These are phyloP conservation scores for Heterobasidion annosum DNA, from an alignment of 1,284 basidiomycete genomes.

Conservation along the genomic window DNA sequence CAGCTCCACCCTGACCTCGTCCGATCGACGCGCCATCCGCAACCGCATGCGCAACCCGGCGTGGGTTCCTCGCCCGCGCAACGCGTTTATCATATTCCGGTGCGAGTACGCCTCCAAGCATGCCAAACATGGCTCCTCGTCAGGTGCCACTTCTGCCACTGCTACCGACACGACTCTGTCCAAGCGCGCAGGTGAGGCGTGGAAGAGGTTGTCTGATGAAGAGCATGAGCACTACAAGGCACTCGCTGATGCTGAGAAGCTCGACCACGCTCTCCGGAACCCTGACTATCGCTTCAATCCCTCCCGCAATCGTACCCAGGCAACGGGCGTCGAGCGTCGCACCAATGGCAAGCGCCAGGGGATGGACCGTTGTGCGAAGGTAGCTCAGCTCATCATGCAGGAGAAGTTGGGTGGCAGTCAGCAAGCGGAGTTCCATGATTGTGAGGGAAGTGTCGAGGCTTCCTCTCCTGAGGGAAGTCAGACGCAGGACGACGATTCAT, in stretches of 20 bases:
- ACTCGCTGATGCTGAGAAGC: constrained; percentile 41
- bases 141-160: constrained; percentile 10
- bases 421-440: background rate
- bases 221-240: constrained; percentile 40
- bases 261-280: constrained; percentile 41
- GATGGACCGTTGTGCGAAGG: background rate
- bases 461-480: background rate
- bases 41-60: constrained; percentile 34
- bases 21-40: constrained; percentile 13
- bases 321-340: background rate
- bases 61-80: constrained; percentile 78
- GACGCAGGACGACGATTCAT: no score
- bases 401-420: background rate
- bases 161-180: constrained; percentile 38
- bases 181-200: constrained; percentile 52
- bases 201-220: constrained; percentile 36
- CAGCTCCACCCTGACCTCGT: constrained; percentile 8
- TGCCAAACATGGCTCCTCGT: constrained; percentile 13
- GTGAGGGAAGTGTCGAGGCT: background rate
- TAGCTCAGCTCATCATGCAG: background rate
- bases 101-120: constrained; percentile 53
- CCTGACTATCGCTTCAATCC: constrained; percentile 60
- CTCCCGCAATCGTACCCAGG: constrained; percentile 5
- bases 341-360: background rate
- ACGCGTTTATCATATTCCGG: constrained; percentile 86